phyloP scores from a whole-genome alignment of 169 alveolate genomes.

The Cryptosporidium meleagridis region DNA sequence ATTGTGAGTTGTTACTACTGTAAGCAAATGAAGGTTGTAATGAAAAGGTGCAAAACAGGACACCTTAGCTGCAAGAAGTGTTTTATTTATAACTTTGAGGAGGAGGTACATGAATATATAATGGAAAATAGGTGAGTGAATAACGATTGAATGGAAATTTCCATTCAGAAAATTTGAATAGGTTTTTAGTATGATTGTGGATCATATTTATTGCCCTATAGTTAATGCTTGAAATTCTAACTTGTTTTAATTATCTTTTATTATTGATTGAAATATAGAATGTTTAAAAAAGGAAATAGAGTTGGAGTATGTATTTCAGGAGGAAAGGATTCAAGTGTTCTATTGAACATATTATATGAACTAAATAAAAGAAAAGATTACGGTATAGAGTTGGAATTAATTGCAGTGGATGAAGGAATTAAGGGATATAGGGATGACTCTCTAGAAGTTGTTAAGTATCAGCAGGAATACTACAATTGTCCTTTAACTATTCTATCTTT shows the following conservation, averaged over 20 bases:
- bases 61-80: constrained; percentile 92
- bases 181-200: not conserved
- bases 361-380: constrained; percentile 91
- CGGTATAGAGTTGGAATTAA: constrained; percentile 90
- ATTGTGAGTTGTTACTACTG: constrained; percentile 77
- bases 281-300: constrained; percentile 89
- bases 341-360: constrained; percentile 92
- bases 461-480: constrained; percentile 85
- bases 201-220: not conserved
- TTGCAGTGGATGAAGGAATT: constrained; percentile 98
- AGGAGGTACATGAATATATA: constrained; percentile 93
- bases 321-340: constrained; percentile 98
- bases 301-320: constrained; percentile 98
- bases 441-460: constrained; percentile 90
- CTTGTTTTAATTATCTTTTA: not conserved
- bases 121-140: constrained; percentile 48
- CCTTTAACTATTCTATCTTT: constrained; percentile 92
- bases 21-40: constrained; percentile 83
- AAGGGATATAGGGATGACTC: constrained; percentile 97
- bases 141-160: not conserved
- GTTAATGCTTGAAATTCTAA: too few relatives aligned
- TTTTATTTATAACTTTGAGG: constrained; percentile 93
- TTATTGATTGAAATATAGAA: not conserved
- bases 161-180: not conserved
- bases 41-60: constrained; percentile 91